Percentiles rank a stretch among this genome's conserved stretches.
Conservation (phyloP, 2,329 filamentous ascomycete genomes). For the Hortaea werneckii region DNA sequence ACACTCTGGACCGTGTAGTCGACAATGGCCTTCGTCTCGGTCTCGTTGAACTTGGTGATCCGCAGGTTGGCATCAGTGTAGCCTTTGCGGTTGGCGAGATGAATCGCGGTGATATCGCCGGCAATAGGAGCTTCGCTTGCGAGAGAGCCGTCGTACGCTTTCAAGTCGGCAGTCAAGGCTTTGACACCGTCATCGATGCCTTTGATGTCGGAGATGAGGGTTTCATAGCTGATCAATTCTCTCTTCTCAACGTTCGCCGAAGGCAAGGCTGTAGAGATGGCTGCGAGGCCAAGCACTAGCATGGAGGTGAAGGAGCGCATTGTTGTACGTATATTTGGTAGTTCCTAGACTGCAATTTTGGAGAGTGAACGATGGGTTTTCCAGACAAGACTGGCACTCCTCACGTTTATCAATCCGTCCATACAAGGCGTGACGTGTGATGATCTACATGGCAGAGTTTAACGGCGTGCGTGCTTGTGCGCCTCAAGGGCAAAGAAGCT, state of each 20-base stretch:
- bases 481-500: too few relatives aligned
- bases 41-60: slow-evolving; percentile 6
- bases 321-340: too few relatives aligned
- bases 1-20: slow-evolving; percentile 11
- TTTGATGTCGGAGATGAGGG: slow-evolving; percentile 11
- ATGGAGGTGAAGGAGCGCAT: not conserved
- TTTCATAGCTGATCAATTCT: slow-evolving; percentile 11
- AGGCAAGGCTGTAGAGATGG: slow-evolving; percentile 3
- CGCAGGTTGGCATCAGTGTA: slow-evolving; percentile 13
- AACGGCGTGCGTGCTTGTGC: too few relatives aligned
- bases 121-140: slow-evolving; percentile 6
- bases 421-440: too few relatives aligned
- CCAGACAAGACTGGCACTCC: too few relatives aligned
- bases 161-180: slow-evolving; percentile 8
- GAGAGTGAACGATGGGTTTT: too few relatives aligned
- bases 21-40: slow-evolving; percentile 11
- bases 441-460: too few relatives aligned
- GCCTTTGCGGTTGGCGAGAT: slow-evolving; percentile 16
- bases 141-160: slow-evolving; percentile 6
- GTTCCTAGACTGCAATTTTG: too few relatives aligned
- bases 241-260: slow-evolving; percentile 1
- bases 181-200: slow-evolving; percentile 13
- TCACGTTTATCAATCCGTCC: too few relatives aligned
- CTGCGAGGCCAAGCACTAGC: not conserved
- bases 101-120: slow-evolving; percentile 13